Evolutionary conservation across 371 early-diverging fungal species (phyloP).

Genomic region (Coemansia sp.): DNA sequence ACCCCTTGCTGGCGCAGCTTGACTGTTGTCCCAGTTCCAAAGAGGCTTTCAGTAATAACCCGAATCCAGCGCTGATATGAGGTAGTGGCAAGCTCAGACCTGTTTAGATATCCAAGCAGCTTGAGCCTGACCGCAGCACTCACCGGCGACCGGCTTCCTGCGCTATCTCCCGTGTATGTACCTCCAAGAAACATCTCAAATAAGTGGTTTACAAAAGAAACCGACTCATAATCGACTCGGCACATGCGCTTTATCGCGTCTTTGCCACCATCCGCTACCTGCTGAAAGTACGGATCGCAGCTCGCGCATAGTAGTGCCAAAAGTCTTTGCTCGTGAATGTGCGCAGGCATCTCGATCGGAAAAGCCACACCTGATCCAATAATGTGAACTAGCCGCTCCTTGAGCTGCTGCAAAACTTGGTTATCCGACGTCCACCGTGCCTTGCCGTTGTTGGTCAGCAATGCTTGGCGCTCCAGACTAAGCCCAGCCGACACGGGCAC

Average conservation of each 20-base stretch:
- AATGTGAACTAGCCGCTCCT: conserved; percentile 51
- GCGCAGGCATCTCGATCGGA: conserved; percentile 51
- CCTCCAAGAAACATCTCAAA: conserved; percentile 54
- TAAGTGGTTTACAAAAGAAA: conserved; percentile 42
- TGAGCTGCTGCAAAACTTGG: conserved; percentile 14
- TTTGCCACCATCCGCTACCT: conserved; percentile 23
- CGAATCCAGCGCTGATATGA: conserved; percentile 53
- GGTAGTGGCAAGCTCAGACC: conserved; percentile 52
- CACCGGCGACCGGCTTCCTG: conserved; percentile 16
- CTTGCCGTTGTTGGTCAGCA: conserved; percentile 33
- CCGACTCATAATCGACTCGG: conserved; percentile 23
- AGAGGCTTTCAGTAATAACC: conserved; percentile 56
- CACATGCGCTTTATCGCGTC: conserved; percentile 38
- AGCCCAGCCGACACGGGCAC: conserved; percentile 14
- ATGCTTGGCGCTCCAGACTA: conserved; percentile 1
- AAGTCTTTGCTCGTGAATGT: conserved; percentile 56
- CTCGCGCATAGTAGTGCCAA: conserved; percentile 54
- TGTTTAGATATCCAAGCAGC: conserved; percentile 48
- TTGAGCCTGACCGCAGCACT: conserved; percentile 47
- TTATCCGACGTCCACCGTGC: conserved; percentile 28
- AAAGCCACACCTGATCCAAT: conserved; percentile 54
- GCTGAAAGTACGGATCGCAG: conserved; percentile 36
- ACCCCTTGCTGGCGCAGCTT: conserved; percentile 74
- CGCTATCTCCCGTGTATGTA: not conserved
- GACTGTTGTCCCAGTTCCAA: conserved; percentile 48